Evolutionary conservation across 2,329 filamentous ascomycete species (phyloP), one percentile per base, ranked within the genome.

Genomic region (Endothia cerciana): DNA sequence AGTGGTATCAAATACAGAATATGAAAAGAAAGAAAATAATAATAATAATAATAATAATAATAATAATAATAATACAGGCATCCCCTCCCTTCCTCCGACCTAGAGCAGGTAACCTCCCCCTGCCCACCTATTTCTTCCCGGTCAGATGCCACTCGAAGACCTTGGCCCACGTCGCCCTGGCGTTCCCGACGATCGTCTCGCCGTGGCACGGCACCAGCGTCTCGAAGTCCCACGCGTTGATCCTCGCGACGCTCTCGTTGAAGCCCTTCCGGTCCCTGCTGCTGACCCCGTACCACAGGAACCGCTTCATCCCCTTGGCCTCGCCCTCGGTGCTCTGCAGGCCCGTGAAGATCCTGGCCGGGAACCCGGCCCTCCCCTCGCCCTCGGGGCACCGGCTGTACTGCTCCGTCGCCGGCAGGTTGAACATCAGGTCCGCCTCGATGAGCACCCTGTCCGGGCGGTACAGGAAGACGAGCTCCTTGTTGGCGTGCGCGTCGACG

Each of bases 161-260:
- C 76, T 91, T 92, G 72, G 85, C 81, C 70, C 94, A 97, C 19
- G 91, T 81, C 13, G 84, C 85, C 82, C 96, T 97, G 11, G 86
- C 93, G 69, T 82, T 77, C 1, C 80, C 82, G 76, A 95, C 90
- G 70, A 98, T 88, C 19, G 91, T 89, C 79, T 99, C 95, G 10
- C 95, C 95, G 78, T 99, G 95, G 76, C 94, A 98, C 0, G 94
- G 93, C 67, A 99, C 89, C 60, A 98, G 83, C 47, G 89, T 89
- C 70, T 90, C 87, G 75, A 97, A 97, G 66, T 94, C 90, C 94
- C 94, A 99, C 63, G 78, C 75, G 62, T 88, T 82, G 69, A 98
- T 94, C 67, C 84, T 83, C 71, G 78, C 80, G 49, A 93, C 80
- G 71, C 90, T 93, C 69, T 87, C 82, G 69, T 88, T 89, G 77